Evolutionary conservation across 1,139 yeast genomes (phyloP).

Genomic region (Pichia terricola): DNA sequence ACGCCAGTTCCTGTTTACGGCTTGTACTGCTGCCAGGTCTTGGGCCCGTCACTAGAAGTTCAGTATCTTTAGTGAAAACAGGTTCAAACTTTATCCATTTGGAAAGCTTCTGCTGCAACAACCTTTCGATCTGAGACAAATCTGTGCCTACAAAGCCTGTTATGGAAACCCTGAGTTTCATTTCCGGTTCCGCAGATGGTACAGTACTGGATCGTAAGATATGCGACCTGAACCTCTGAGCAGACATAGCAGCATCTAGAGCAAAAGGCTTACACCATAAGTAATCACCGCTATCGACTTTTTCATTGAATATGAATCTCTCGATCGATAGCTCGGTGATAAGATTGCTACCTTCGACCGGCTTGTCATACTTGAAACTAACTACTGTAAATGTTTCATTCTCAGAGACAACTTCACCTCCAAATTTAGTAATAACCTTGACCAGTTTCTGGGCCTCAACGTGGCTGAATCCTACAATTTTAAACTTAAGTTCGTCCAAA

Average conservation of each 20-base stretch:
- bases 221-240: too few species aligned
- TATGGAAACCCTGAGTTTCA: constrained; percentile 37
- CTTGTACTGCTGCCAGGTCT: not conserved
- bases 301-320: constrained; percentile 32
- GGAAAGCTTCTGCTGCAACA: constrained; percentile 33
- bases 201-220: not conserved
- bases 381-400: constrained; percentile 11
- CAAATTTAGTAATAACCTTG: constrained; percentile 28
- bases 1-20: constrained; percentile 18
- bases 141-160: constrained; percentile 88
- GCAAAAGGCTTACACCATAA: constrained; percentile 55
- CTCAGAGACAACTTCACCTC: constrained; percentile 13
- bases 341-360: constrained; percentile 1
- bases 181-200: not conserved
- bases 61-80: constrained; percentile 47
- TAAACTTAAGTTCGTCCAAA: constrained; percentile 15
- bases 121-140: constrained; percentile 61
- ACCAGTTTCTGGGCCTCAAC: constrained; percentile 29
- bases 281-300: constrained; percentile 16
- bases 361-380: constrained; percentile 10
- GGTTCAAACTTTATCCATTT: constrained; percentile 39
- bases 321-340: constrained; percentile 81
- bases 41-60: constrained; percentile 38
- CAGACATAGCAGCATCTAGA: not conserved
- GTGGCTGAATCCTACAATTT: constrained; percentile 18